These are phyloP conservation scores for Trichoderma atroviride DNA, from an alignment of 2,329 filamentous ascomycete genomes.

Conservation along the genomic window DNA sequence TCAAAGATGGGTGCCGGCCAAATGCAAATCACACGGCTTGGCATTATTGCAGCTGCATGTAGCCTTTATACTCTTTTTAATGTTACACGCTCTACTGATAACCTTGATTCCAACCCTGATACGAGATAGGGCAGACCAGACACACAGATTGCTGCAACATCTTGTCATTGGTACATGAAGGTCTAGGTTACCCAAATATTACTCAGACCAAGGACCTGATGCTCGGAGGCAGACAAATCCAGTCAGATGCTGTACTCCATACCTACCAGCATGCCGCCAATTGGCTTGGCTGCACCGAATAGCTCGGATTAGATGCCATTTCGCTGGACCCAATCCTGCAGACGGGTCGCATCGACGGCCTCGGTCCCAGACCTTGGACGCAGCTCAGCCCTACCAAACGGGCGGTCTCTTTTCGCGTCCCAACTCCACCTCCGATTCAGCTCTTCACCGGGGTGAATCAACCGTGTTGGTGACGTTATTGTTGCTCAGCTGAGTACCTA, in stretches of 20 bases:
- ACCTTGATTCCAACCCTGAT: background rate
- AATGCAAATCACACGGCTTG: background rate
- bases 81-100: background rate
- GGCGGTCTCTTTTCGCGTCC: background rate
- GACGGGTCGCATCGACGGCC: constrained; percentile 14
- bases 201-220: background rate
- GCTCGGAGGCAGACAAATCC: background rate
- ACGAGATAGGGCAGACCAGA: background rate
- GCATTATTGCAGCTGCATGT: background rate
- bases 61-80: background rate
- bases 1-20: background rate
- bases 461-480: background rate
- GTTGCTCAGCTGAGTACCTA: background rate
- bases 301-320: background rate
- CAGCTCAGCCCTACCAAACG: constrained; percentile 22
- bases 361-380: background rate
- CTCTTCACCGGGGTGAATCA: background rate
- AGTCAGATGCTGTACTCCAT: background rate
- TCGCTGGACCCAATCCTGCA: background rate
- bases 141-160: background rate
- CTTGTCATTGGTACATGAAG: background rate
- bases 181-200: background rate
- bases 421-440: constrained; percentile 14
- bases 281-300: background rate
- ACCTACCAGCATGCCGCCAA: background rate